These are phyloP conservation scores for Epichloe baconii DNA, from an alignment of 2,329 filamentous ascomycete genomes.

Conservation along the genomic window DNA sequence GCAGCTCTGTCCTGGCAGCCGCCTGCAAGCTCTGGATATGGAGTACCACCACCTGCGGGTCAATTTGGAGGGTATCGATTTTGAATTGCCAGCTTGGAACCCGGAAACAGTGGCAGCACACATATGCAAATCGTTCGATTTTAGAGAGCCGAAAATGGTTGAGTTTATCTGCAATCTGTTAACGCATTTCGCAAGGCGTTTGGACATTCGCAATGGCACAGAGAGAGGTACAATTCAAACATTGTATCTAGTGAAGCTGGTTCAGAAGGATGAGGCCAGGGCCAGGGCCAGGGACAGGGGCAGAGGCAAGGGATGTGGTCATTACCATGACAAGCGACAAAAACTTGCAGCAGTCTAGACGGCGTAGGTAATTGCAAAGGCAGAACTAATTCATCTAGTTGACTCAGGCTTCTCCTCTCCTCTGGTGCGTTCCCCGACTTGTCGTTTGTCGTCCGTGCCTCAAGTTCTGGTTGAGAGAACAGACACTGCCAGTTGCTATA, in stretches of 20 bases:
- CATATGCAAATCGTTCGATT: not conserved
- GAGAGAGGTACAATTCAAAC: not conserved
- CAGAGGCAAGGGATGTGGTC: not conserved
- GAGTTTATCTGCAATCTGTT: slow-evolving; percentile 2
- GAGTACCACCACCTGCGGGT: slow-evolving; percentile 17
- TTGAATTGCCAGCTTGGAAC: slow-evolving; percentile 6
- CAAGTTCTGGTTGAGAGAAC: not conserved
- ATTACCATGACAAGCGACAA: not conserved
- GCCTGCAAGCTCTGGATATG: slow-evolving; percentile 17
- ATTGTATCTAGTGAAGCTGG: not conserved
- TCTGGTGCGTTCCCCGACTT: not conserved
- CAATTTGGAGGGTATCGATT: slow-evolving; percentile 25
- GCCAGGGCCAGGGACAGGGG: not conserved
- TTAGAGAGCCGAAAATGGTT: not conserved
- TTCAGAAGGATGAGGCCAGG: not conserved
- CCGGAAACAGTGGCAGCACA: not conserved
- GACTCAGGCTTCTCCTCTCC: no score
- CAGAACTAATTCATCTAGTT: not conserved
- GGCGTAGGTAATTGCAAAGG: not conserved
- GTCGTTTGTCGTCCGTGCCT: not conserved
- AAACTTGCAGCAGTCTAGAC: not conserved
- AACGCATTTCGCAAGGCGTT: slow-evolving; percentile 14
- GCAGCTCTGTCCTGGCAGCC: slow-evolving; percentile 16
- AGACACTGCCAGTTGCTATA: not conserved
- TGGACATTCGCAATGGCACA: slow-evolving; percentile 4